Conservation (phyloP, 108 stramenopile species). For the Cyclotella choctawhatcheeana region DNA sequence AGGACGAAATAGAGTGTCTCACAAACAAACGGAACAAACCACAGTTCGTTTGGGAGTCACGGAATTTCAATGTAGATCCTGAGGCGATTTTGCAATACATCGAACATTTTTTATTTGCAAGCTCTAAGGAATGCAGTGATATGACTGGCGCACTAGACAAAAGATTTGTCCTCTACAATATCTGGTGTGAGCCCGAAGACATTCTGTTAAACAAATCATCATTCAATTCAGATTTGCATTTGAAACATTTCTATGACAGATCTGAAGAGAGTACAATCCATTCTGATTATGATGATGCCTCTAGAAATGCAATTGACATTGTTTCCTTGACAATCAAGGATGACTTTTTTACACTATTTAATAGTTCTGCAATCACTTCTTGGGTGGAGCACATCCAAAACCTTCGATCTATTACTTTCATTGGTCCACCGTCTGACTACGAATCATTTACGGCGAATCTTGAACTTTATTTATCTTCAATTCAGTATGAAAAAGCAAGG, state of each 20-base stretch:
- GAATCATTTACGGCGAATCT: constrained; percentile 19
- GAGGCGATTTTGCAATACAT: constrained; percentile 1
- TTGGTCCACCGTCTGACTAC: constrained; percentile 34
- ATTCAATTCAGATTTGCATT: not conserved
- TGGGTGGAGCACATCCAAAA: constrained; percentile 45
- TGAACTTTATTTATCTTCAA: constrained; percentile 15
- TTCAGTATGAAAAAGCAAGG: not conserved
- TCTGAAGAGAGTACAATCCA: not conserved
- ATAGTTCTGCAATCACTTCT: constrained; percentile 37
- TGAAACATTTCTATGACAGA: constrained; percentile 1
- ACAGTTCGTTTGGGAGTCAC: not conserved
- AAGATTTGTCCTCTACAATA: constrained; percentile 4
- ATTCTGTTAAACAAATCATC: no score
- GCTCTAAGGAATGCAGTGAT: not conserved
- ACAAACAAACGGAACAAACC: not conserved
- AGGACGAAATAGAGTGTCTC: constrained; percentile 19
- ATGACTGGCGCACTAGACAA: constrained; percentile 1
- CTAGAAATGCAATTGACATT: constrained; percentile 26
- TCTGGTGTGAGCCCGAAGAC: not conserved
- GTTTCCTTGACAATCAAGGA: constrained; percentile 35
- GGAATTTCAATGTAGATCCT: constrained; percentile 18
- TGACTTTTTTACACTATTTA: constrained; percentile 43
- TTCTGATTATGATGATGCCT: not conserved
- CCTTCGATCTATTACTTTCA: constrained; percentile 41
- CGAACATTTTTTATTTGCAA: not conserved